Evolutionary conservation across 176 grass and related monocot species (phyloP), one percentile per base, ranked within the genome.

Genomic region (Carex scoparia): DNA sequence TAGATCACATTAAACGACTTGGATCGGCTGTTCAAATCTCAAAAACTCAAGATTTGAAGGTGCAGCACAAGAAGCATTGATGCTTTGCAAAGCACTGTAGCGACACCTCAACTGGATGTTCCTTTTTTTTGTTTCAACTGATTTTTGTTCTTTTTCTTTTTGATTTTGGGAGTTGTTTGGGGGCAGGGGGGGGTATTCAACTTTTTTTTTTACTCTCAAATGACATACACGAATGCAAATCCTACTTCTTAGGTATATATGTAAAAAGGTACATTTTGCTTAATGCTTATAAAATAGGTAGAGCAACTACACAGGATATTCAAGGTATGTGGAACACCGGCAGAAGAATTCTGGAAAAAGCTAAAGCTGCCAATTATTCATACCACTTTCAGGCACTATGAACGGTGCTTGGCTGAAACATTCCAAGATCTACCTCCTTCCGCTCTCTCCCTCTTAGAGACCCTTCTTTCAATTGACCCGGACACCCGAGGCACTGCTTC

Each of bases 251-350:
- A 70, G 37, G 33, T 42, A 42, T 70, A 70, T 44, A 42, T 44
- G 15, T 69, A 31, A 78, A 57, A 56, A 56, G 13, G n/a, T 78
- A 78, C 13, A 28, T 78, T 54, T 78, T 78, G 28, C 53, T 35
- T 79, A 58, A 58, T 58, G 12, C 53, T 53, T 58, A 35, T 57
- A 57, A 78, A 57, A 57, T 86, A 99, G 97, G 97, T 99, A 84
- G 97, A 99, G 80, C 97, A 99, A 85, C 68, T 99, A 86, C 97
- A 99, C 90, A 92, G 84, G 79, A 91, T 99, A 80, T 96, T 99
- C 87, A 99, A 99, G 88, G 31, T 99, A 79, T 99, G 97, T 51
- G 97, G 97, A 65, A 84, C 90, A 66, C 97, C 97, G 46, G 85
- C 93, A 59, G 93, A 96, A 0, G 90, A 91, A 72, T 94, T 95